Conservation (phyloP, 371 early-diverging fungal genomes). For the Synchytrium microbalum region DNA sequence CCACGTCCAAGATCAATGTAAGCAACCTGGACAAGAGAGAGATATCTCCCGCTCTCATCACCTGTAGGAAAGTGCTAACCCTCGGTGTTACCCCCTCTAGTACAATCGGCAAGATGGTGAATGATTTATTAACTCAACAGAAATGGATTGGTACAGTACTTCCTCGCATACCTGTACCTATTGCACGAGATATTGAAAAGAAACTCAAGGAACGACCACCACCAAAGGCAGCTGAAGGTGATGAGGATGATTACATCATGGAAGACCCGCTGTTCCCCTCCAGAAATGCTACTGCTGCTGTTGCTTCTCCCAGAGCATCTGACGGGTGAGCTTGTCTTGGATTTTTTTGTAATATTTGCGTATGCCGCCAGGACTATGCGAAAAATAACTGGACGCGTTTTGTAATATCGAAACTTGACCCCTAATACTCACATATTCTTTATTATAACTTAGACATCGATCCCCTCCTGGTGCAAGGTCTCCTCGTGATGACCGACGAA, state of each 20-base stretch:
- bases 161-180: conserved; percentile 76
- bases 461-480: background rate
- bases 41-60: too few species aligned
- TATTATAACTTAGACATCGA: background rate
- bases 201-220: conserved; percentile 42
- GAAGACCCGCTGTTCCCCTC: too few species aligned
- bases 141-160: conserved; percentile 61
- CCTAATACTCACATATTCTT: too few species aligned
- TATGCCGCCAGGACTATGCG: background rate
- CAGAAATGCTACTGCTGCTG: background rate
- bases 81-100: too few species aligned
- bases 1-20: conserved; percentile 54
- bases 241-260: background rate
- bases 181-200: conserved; percentile 63
- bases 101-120: conserved; percentile 63
- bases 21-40: too few species aligned
- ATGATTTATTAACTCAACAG: conserved; percentile 48
- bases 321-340: background rate
- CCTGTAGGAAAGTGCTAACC: too few species aligned
- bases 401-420: too few species aligned
- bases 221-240: background rate
- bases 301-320: background rate
- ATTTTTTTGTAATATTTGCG: background rate
- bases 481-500: too few species aligned
- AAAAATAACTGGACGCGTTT: too few species aligned